Conservation (phyloP, 306 rosid genomes). For the Gastrolobium bilobum region DNA sequence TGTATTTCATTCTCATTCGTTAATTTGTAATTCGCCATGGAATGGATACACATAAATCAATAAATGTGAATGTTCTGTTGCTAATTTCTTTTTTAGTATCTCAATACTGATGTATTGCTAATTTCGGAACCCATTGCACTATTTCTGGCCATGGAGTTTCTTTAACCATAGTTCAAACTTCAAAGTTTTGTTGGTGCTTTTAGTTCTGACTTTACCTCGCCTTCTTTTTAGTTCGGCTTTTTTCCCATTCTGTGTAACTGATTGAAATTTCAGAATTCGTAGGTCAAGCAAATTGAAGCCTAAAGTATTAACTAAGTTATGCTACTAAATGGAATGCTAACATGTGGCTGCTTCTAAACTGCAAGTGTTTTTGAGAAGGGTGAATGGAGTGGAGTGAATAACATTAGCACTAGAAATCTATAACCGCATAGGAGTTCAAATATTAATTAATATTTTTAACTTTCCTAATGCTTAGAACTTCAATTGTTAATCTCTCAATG, state of each 20-base stretch:
- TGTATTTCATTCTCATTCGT: too few relatives aligned
- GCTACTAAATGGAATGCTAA: conserved; percentile 12
- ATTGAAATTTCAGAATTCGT: conserved; percentile 25
- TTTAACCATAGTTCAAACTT: conserved; percentile 5
- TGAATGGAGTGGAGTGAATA: conserved; percentile 8
- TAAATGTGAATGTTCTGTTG: too few relatives aligned
- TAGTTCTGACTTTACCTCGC: conserved; percentile 16
- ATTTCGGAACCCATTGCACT: too few relatives aligned
- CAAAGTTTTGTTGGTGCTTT: conserved; percentile 17
- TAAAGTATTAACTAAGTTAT: conserved; percentile 12
- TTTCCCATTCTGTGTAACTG: conserved; percentile 23
- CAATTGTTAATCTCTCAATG: not conserved
- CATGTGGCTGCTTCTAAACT: not conserved
- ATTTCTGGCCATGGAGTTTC: conserved; percentile 21
- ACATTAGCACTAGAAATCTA: conserved; percentile 3
- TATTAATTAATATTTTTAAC: not conserved
- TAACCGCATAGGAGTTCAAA: conserved; percentile 27
- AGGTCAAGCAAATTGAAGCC: conserved; percentile 27
- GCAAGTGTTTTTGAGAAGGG: conserved; percentile 17
- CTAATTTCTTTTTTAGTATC: too few relatives aligned
- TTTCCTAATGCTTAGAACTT: conserved; percentile 11
- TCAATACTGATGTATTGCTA: too few relatives aligned
- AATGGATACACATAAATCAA: too few relatives aligned
- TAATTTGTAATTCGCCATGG: too few relatives aligned
- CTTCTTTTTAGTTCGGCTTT: conserved; percentile 12